Conservation (phyloP, 2,329 filamentous ascomycete species). For the Byssothecium circinans region DNA sequence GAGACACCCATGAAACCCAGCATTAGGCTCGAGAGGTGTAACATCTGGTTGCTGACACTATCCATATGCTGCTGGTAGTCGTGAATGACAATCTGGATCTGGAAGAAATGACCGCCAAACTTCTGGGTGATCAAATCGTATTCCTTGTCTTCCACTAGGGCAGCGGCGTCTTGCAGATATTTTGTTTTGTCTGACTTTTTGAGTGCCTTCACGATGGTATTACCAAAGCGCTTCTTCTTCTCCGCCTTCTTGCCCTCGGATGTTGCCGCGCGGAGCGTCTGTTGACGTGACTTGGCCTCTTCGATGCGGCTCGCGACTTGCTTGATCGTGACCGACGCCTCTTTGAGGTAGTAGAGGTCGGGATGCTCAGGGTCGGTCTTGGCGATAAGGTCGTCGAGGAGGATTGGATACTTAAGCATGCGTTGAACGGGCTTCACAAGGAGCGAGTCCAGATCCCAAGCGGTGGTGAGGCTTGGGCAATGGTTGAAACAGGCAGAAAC, state of each 20-base stretch:
- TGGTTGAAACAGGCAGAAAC: conserved; percentile 90
- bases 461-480: conserved; percentile 86
- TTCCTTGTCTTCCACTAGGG: conserved; percentile 72
- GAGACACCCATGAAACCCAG: conserved; percentile 82
- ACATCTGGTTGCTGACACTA: conserved; percentile 77
- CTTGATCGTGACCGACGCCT: conserved; percentile 69
- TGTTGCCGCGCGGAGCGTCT: conserved; percentile 63
- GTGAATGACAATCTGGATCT: conserved; percentile 86
- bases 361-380: conserved; percentile 82
- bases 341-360: conserved; percentile 71
- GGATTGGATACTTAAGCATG: conserved; percentile 87
- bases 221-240: conserved; percentile 54
- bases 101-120: conserved; percentile 89
- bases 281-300: conserved; percentile 91
- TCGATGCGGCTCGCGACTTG: conserved; percentile 73
- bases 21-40: conserved; percentile 78
- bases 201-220: conserved; percentile 83
- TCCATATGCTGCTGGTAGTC: conserved; percentile 92
- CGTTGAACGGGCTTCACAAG: conserved; percentile 96
- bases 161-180: conserved; percentile 65
- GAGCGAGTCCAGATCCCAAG: conserved; percentile 95
- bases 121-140: conserved; percentile 82
- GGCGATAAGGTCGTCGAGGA: conserved; percentile 78
- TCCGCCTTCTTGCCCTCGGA: conserved; percentile 41
- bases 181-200: conserved; percentile 84